phyloP scores from a whole-genome alignment of 2,329 filamentous ascomycete genomes.

The Dothideomycetes sp. region DNA sequence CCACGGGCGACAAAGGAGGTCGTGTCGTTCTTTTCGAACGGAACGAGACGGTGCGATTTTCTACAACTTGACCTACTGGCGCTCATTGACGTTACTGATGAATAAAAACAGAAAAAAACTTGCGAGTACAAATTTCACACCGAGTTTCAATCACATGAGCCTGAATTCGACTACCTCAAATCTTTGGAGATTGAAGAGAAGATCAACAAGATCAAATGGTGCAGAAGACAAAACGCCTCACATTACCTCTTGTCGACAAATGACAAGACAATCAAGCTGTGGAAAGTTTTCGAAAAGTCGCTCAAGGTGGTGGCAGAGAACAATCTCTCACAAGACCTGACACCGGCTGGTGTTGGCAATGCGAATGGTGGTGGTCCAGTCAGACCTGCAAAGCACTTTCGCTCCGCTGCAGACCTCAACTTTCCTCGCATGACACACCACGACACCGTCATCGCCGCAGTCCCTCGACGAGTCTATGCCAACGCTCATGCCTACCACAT shows the following conservation, averaged over 20 bases:
- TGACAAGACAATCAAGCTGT: slow-evolving; percentile 99
- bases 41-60: slow-evolving; percentile 74
- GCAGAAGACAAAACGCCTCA: slow-evolving; percentile 91
- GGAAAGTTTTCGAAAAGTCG: slow-evolving; percentile 99
- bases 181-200: slow-evolving; percentile 99
- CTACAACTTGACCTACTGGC: slow-evolving; percentile 4
- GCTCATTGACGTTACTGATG: slow-evolving; percentile 1
- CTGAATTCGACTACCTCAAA: slow-evolving; percentile 98
- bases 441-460: slow-evolving; percentile 93
- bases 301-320: slow-evolving; percentile 98
- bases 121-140: slow-evolving; percentile 99
- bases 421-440: slow-evolving; percentile 94
- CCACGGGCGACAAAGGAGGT: slow-evolving; percentile 82
- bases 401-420: slow-evolving; percentile 72
- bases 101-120: slow-evolving; percentile 73
- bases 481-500: slow-evolving; percentile 99
- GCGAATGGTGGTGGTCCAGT: slow-evolving; percentile 69
- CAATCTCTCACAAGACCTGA: slow-evolving; percentile 90
- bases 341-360: slow-evolving; percentile 51
- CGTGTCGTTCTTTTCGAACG: slow-evolving; percentile 79
- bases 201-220: slow-evolving; percentile 99
- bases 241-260: slow-evolving; percentile 98
- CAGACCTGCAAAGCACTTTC: slow-evolving; percentile 65
- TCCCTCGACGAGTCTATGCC: slow-evolving; percentile 90
- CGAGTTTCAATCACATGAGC: slow-evolving; percentile 98